A percentile compares a stretch with the other conserved stretches of the same genome.
phyloP scores from a whole-genome alignment of 306 rosid genomes.

The Trichosanthes truncata region DNA sequence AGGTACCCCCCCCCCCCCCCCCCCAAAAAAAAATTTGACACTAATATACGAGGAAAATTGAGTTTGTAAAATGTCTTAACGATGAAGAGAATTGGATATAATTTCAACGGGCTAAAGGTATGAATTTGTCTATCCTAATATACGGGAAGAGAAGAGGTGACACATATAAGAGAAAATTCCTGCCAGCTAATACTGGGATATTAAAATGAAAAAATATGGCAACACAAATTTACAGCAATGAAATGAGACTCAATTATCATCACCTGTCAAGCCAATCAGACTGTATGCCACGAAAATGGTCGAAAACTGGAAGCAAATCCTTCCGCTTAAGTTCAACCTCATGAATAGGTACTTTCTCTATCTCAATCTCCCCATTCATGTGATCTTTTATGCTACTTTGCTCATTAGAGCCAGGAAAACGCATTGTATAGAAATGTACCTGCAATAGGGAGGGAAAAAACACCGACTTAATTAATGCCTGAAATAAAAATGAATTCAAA shows the following conservation, averaged over 20 bases:
- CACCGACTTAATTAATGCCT: constrained; percentile 14
- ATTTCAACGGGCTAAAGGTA: neutral
- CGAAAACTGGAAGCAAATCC: constrained; percentile 70
- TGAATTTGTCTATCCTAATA: neutral
- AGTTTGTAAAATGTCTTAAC: neutral
- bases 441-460: constrained; percentile 19
- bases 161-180: neutral
- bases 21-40: too few species aligned
- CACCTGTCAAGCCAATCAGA: constrained; percentile 77
- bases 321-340: constrained; percentile 76
- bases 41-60: neutral
- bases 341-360: constrained; percentile 53
- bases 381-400: constrained; percentile 19
- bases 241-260: constrained; percentile 1
- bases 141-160: neutral
- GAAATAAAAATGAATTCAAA: constrained; percentile 10
- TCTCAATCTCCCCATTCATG: constrained; percentile 63
- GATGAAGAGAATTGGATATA: neutral
- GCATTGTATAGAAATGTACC: constrained; percentile 69
- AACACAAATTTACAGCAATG: neutral
- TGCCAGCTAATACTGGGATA: neutral
- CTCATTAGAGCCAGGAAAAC: constrained; percentile 34
- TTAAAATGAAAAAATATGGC: neutral
- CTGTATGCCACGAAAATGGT: constrained; percentile 57
- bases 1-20: neutral